Base-by-base conservation (phyloP, 352 stramenopile species). In the Pythium plurisporium region DNA sequence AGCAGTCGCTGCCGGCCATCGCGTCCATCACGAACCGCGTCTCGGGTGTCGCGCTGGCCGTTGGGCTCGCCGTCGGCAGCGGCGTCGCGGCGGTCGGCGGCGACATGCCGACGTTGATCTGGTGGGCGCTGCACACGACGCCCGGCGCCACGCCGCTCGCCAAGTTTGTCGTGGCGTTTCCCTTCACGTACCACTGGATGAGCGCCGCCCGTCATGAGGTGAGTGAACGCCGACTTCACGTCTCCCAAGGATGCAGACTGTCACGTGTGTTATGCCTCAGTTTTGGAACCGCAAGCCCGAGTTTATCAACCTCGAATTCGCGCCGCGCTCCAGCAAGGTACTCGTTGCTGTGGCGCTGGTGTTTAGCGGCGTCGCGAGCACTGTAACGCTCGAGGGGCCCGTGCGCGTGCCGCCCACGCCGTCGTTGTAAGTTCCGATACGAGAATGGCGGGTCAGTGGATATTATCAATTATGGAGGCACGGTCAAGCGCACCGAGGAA, bases 101-200 rank as follows among this genome's bases (percentile, higher is more conserved):
- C 19, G 82, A 93, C 59, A 72, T 96, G 26, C 74, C 82, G 2
- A 67, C 77, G 20, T 47, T 96, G 15, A 95, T 97, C 71, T 79
- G 86, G 65, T 67, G 72, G 33, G 77, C 80, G 20, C 80, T 93
- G 52, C 79, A 88, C 60, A 25, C 73, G n/a, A 81, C 87, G 33
- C 83, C 74, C 23, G 70, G 72, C 55, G 96, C 80, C 67, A 76
- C 46, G 26, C 78, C 81, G n/a, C 52, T 81, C 14, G 93, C 87
- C 30, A 99, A 99, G 76, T 87, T 98, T 67, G 63, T 81, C 17
- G 92, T 99, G 29, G 80, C 91, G 12, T 99, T 98, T 74, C 92
- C 96, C 0, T 47, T 98, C 15, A 77, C 82, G 8, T 98, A 98
- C 72, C 96, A 99, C 86, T 91, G 86, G 64, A 70, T 98, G 25